These are phyloP conservation scores for Lenwebbia sp. DNA, from an alignment of 345 rosid genomes.

Conservation along the genomic window DNA sequence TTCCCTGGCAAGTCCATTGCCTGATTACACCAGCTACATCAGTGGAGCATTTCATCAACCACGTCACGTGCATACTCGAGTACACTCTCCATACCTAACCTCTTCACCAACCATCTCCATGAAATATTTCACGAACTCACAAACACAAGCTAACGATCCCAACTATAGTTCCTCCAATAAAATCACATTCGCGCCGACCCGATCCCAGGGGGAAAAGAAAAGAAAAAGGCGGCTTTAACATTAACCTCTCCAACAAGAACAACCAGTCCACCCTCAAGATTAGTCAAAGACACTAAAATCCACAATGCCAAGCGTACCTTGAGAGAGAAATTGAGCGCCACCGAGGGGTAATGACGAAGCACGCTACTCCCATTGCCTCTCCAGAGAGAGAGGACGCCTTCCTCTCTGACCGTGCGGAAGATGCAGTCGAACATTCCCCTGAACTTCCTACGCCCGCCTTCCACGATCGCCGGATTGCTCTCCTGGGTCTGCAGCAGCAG, in stretches of 20 bases:
- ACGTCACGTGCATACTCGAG: constrained; percentile 6
- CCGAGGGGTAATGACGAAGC: constrained; percentile 90
- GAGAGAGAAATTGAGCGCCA: constrained; percentile 93
- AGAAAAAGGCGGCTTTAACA: not conserved
- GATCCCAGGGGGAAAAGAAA: not conserved
- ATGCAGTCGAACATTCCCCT: constrained; percentile 92
- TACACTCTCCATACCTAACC: not conserved
- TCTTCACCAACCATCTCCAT: not conserved
- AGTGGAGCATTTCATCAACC: constrained; percentile 16
- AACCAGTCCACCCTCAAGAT: not conserved
- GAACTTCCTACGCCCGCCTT: constrained; percentile 54
- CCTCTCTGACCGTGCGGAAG: constrained; percentile 71
- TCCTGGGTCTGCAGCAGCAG: constrained; percentile 87
- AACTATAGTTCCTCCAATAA: not conserved
- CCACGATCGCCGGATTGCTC: constrained; percentile 77
- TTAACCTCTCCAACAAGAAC: not conserved
- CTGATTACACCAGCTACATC: not conserved
- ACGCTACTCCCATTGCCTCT: constrained; percentile 97
- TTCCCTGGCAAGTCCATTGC: not conserved
- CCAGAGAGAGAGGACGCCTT: constrained; percentile 83
- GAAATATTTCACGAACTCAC: not conserved
- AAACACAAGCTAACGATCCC: not conserved
- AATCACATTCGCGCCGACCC: not conserved
- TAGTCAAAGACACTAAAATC: not conserved
- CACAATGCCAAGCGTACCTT: constrained; percentile 27